Evolutionary conservation across 2,329 filamentous ascomycete genomes (phyloP).

Genomic region (Gremmenia infestans): DNA sequence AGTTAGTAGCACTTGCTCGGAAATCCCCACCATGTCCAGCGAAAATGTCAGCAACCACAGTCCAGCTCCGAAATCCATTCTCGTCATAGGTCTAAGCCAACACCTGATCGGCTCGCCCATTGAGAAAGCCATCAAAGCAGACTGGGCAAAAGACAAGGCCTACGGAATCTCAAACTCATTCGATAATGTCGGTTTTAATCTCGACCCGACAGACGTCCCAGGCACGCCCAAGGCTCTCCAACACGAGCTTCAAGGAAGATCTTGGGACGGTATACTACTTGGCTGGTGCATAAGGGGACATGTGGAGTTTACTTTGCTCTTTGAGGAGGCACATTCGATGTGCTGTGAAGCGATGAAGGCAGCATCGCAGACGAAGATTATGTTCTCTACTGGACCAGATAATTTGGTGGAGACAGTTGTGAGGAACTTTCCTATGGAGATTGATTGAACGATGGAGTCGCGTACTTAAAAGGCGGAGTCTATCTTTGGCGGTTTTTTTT

Average conservation of each 20-base stretch:
- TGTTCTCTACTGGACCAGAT: constrained; percentile 6
- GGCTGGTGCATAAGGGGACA: constrained; percentile 11
- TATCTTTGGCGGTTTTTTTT: too few species aligned
- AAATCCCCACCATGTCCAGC: not conserved
- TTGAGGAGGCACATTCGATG: constrained; percentile 1
- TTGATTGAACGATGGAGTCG: not conserved
- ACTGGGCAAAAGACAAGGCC: constrained; percentile 6
- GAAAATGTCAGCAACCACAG: not conserved
- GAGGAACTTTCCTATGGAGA: constrained; percentile 6
- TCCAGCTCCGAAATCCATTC: constrained; percentile 3
- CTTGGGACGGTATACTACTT: constrained; percentile 7
- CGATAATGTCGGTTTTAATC: constrained; percentile 3
- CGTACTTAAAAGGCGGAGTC: too few species aligned
- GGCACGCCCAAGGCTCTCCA: constrained; percentile 1
- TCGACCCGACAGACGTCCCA: constrained; percentile 1
- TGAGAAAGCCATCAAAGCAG: not conserved
- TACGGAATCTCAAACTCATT: not conserved
- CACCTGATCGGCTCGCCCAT: constrained; percentile 2
- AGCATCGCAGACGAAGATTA: constrained; percentile 2
- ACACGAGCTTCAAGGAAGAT: not conserved
- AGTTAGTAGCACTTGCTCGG: not conserved
- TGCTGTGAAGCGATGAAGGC: not conserved
- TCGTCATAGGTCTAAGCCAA: constrained; percentile 1
- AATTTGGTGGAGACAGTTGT: constrained; percentile 6
- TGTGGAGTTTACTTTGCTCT: constrained; percentile 9